These are phyloP conservation scores for Boletus semigastroideus DNA, from an alignment of 1,284 basidiomycete species.

Conservation along the genomic window DNA sequence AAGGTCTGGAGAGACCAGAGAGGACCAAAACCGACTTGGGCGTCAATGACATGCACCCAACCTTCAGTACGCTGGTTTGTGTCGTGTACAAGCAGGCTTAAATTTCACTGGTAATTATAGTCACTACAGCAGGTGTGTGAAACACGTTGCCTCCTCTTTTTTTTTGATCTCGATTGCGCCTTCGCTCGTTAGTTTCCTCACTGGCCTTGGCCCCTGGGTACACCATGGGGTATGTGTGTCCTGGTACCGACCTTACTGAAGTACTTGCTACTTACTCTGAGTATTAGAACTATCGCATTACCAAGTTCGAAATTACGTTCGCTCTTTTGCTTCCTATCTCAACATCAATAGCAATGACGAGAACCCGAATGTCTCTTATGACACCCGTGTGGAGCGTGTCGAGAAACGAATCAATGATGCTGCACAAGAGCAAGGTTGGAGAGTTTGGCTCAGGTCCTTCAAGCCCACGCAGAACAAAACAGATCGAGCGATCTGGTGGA, in stretches of 20 bases:
- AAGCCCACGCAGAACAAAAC: conserved; percentile 29
- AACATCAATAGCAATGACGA: conserved; percentile 43
- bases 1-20: conserved; percentile 8
- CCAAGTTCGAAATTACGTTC: conserved; percentile 30
- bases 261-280: neutral
- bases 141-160: neutral
- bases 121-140: neutral
- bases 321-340: conserved; percentile 40
- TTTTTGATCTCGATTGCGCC: neutral
- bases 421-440: conserved; percentile 39
- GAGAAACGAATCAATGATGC: conserved; percentile 37
- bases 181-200: conserved; percentile 2
- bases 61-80: conserved; percentile 9
- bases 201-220: conserved; percentile 18
- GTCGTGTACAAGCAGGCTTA: neutral
- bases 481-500: conserved; percentile 26
- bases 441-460: conserved; percentile 36
- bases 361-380: conserved; percentile 40
- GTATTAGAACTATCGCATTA: conserved; percentile 23
- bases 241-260: neutral
- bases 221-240: conserved; percentile 14
- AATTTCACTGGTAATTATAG: neutral
- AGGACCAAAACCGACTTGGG: conserved; percentile 12
- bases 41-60: conserved; percentile 9
- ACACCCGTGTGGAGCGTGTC: conserved; percentile 49